These are phyloP conservation scores for Agrocybe praecox DNA, from an alignment of 768 basidiomycete genomes.

Conservation along the genomic window DNA sequence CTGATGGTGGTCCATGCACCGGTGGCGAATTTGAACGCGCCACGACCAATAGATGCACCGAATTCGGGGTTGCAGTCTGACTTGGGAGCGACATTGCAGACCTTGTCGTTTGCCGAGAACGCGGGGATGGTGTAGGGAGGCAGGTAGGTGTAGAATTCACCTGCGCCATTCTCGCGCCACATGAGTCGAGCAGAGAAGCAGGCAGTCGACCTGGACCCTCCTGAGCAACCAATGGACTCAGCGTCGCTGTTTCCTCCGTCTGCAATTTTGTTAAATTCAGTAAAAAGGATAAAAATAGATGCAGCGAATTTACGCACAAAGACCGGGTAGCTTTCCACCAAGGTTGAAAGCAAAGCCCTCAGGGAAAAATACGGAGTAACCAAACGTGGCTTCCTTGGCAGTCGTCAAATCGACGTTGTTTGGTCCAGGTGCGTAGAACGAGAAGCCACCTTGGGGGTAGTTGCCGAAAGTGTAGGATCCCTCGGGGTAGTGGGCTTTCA, in stretches of 20 bases:
- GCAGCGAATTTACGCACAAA: constrained; percentile 48
- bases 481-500: constrained; percentile 55
- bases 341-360: constrained; percentile 64
- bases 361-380: constrained; percentile 63
- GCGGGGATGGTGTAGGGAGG: constrained; percentile 44
- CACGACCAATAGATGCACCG: constrained; percentile 70
- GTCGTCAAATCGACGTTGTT: constrained; percentile 49
- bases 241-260: constrained; percentile 58
- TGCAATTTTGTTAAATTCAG: constrained; percentile 24
- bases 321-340: constrained; percentile 75
- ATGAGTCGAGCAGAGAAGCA: constrained; percentile 74
- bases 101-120: constrained; percentile 48
- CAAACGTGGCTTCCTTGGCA: constrained; percentile 70
- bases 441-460: constrained; percentile 58
- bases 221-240: constrained; percentile 58
- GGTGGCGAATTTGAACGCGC: constrained; percentile 61
- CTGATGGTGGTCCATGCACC: constrained; percentile 71
- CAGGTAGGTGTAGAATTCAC: constrained; percentile 75
- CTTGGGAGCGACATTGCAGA: constrained; percentile 49
- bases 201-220: constrained; percentile 54
- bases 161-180: constrained; percentile 62
- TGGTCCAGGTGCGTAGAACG: constrained; percentile 72
- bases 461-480: constrained; percentile 58
- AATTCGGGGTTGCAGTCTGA: constrained; percentile 64
- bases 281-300: constrained; percentile 2